A percentile compares a stretch with the other conserved stretches of the same genome.
Evolutionary conservation across 2,329 filamentous ascomycete species (phyloP).

Genomic region (Arthrinium puccinioides): DNA sequence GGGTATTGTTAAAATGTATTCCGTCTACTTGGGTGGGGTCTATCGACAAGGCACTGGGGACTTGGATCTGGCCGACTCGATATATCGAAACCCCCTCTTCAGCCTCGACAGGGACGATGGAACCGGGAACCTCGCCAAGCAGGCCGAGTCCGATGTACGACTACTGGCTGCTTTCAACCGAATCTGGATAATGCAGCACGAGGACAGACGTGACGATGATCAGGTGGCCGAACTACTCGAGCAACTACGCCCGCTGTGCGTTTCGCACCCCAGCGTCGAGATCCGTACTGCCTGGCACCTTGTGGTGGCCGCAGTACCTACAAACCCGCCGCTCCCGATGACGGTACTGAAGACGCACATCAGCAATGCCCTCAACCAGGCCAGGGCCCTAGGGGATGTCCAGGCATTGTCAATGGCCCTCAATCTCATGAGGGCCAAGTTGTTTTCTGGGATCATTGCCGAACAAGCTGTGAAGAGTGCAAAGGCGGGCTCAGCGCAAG

Average conservation of each 20-base stretch:
- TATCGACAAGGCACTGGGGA: slow-evolving; percentile 73
- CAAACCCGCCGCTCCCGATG: slow-evolving; percentile 57
- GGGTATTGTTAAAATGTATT: slow-evolving; percentile 44
- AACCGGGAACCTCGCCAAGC: slow-evolving; percentile 30
- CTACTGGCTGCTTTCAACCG: slow-evolving; percentile 62
- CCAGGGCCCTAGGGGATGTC: slow-evolving; percentile 63
- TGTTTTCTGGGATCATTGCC: slow-evolving; percentile 77
- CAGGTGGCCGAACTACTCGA: slow-evolving; percentile 56
- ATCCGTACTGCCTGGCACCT: slow-evolving; percentile 74
- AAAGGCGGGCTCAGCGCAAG: slow-evolving; percentile 60
- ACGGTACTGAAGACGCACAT: slow-evolving; percentile 75
- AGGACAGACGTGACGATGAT: slow-evolving; percentile 46
- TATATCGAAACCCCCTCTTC: slow-evolving; percentile 59
- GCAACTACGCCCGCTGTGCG: slow-evolving; percentile 60
- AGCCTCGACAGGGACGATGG: slow-evolving; percentile 35
- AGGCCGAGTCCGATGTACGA: slow-evolving; percentile 55
- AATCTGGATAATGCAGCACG: slow-evolving; percentile 65
- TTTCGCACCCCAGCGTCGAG: slow-evolving; percentile 63
- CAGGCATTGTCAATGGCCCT: slow-evolving; percentile 79
- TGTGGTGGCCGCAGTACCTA: slow-evolving; percentile 60
- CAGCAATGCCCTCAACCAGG: slow-evolving; percentile 61
- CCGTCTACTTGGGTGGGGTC: slow-evolving; percentile 66
- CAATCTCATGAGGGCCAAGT: slow-evolving; percentile 74
- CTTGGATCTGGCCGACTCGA: slow-evolving; percentile 56
- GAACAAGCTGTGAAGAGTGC: slow-evolving; percentile 74